These are phyloP conservation scores for Starmerella sp. DNA, from an alignment of 805 yeast species.

Conservation along the genomic window DNA sequence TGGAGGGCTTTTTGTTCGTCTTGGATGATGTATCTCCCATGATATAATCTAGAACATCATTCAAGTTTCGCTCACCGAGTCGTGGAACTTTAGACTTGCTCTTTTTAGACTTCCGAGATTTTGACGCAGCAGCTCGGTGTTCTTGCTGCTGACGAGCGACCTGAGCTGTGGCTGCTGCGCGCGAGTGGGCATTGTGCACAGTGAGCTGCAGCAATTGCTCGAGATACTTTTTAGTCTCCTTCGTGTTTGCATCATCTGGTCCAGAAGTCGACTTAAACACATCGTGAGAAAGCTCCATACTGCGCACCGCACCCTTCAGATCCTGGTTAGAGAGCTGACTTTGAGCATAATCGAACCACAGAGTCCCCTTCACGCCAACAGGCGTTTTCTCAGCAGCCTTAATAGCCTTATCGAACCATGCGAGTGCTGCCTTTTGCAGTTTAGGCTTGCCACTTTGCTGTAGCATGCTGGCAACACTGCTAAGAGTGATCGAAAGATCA, in stretches of 20 bases:
- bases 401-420: constrained; percentile 46
- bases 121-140: neutral
- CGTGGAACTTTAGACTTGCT: neutral
- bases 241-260: constrained; percentile 52
- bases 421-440: constrained; percentile 36
- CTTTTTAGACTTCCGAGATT: neutral
- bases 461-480: constrained; percentile 50
- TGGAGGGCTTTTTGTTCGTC: neutral
- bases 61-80: constrained; percentile 37
- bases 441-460: constrained; percentile 26
- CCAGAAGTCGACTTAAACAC: constrained; percentile 53
- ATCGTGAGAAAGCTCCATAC: constrained; percentile 45
- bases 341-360: constrained; percentile 61
- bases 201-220: constrained; percentile 43
- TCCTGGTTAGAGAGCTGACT: constrained; percentile 43
- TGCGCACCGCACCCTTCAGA: constrained; percentile 44
- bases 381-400: constrained; percentile 43
- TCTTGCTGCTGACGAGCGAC: neutral
- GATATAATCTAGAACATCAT: constrained; percentile 56
- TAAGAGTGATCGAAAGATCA: constrained; percentile 49
- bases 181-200: constrained; percentile 26
- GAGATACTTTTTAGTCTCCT: constrained; percentile 56
- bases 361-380: constrained; percentile 51
- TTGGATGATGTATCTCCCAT: constrained; percentile 9
- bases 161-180: neutral